Evolutionary conservation across 176 grass and related monocot genomes (phyloP).

Genomic region (Eremochloa ophiuroides): DNA sequence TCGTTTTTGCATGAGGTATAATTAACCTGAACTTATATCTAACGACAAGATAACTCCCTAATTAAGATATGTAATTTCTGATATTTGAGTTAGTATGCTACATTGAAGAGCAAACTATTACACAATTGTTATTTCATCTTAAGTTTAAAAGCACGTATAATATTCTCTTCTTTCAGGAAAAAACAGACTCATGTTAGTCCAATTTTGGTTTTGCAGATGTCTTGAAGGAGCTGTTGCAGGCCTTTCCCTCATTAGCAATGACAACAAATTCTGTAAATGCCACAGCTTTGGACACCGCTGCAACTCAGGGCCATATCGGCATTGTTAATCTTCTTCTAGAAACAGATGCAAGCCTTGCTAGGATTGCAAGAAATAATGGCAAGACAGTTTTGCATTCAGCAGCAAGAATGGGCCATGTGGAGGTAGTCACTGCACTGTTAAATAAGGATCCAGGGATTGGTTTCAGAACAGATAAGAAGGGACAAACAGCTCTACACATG

Average conservation of each 20-base stretch:
- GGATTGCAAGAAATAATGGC: constrained; percentile 83
- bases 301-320: constrained; percentile 78
- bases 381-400: constrained; percentile 90
- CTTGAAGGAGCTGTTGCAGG: constrained; percentile 66
- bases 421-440: constrained; percentile 70
- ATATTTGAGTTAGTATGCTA: not conserved
- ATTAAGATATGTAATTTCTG: not conserved
- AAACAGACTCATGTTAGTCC: not conserved
- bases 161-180: not conserved
- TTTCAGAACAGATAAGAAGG: constrained; percentile 91
- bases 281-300: constrained; percentile 90
- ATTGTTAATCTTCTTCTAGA: constrained; percentile 91
- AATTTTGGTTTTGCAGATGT: constrained; percentile 57
- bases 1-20: too few relatives aligned
- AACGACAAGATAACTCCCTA: not conserved
- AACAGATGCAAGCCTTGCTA: constrained; percentile 77
- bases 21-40: too few relatives aligned
- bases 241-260: constrained; percentile 81
- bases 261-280: constrained; percentile 89
- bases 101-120: not conserved
- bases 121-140: not conserved
- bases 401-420: constrained; percentile 93
- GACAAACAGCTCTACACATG: constrained; percentile 95
- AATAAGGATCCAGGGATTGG: constrained; percentile 79
- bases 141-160: not conserved